Evolutionary conservation across 345 rosid species (phyloP), one percentile per base, ranked within the genome.

Genomic region (Gossypium mustelinum): DNA sequence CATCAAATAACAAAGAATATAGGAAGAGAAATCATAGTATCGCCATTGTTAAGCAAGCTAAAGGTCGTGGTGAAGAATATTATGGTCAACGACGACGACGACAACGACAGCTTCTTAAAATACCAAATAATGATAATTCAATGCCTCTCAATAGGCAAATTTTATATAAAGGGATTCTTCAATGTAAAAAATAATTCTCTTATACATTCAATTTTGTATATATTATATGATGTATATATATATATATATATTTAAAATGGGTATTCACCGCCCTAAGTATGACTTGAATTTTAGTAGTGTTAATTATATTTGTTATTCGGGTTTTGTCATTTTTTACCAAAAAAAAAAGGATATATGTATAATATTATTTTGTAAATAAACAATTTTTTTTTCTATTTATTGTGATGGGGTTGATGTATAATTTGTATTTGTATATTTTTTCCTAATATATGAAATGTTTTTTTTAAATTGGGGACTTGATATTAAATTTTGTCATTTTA

Each of bases 1-100:
- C 97, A 34, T 34, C 83, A 7, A 84, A 89, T 55, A 89, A 86
- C 78, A 86, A 85, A 66, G 90, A 92, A 64, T 88, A 89, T 81
- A 80, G 97, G 74, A 83, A 67, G 77, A 82, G 83, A 73, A 77
- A 79, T 56, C 79, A 47, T 16, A 79, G 47, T 3, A 1, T 65
- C 8, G 57, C 68, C 51, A 34, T 25, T 56, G 44, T 22, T 65
- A 48, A 54, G 59, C 34, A n/a, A 11, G 51, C 4, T 41, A 41
- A 27, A 25, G 43, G 4, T 24, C 34, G 7, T 24, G 62, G 8
- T 11, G 16, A 58, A 22, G 62, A 12, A 10, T 29, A 60, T 10
- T 34, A 5, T 34, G 7, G 1, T 5, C 41, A 5, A 34, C 41
- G 41, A 34, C 41, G 41, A 34, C 51, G 18, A 11, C 18, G 18